Evolutionary conservation across 1,284 basidiomycete species (phyloP).

Genomic region (Mycena sp.): DNA sequence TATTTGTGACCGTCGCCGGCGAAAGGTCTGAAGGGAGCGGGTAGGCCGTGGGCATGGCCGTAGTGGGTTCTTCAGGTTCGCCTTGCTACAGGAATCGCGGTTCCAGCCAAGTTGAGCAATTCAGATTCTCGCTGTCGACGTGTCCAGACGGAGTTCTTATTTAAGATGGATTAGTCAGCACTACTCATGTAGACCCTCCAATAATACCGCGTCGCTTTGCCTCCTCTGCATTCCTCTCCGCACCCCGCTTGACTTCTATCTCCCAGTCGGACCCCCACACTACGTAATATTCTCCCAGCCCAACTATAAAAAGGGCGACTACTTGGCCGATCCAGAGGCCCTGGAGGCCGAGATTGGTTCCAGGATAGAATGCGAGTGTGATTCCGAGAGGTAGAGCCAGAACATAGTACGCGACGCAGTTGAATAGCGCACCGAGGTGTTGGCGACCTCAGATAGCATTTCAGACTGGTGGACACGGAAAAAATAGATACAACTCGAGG

Average conservation of each 20-base stretch:
- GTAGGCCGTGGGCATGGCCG: conserved; percentile 72
- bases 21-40: conserved; percentile 75
- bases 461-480: neutral
- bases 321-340: conserved; percentile 84
- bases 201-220: conserved; percentile 44
- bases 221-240: conserved; percentile 60
- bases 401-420: conserved; percentile 80
- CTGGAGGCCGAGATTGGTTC: conserved; percentile 59
- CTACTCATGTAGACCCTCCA: neutral
- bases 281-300: conserved; percentile 70
- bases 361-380: conserved; percentile 65
- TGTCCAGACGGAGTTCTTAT: conserved; percentile 9
- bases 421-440: conserved; percentile 78
- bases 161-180: neutral
- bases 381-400: conserved; percentile 78
- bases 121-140: conserved; percentile 6
- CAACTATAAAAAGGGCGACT: conserved; percentile 76
- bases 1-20: conserved; percentile 80
- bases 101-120: neutral
- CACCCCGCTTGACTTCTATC: conserved; percentile 62
- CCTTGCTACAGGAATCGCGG: conserved; percentile 15
- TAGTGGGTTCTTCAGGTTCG: conserved; percentile 23
- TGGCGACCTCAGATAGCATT: conserved; percentile 65
- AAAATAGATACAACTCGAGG: neutral
- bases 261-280: conserved; percentile 79